phyloP scores from a whole-genome alignment of 768 basidiomycete genomes.

The Suillus weaverae region DNA sequence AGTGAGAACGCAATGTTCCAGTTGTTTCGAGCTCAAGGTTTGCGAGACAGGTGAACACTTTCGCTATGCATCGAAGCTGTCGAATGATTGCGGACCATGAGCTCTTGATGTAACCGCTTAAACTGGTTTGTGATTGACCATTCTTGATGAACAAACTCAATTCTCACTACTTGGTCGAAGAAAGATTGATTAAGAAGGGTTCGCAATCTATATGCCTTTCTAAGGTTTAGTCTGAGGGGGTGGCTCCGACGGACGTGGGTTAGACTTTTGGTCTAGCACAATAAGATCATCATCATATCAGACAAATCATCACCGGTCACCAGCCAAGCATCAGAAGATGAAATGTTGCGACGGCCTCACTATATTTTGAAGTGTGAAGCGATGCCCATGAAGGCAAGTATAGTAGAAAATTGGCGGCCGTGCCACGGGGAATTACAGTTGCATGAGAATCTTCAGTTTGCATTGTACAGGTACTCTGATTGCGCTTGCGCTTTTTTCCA shows the following conservation, averaged over 20 bases:
- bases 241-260: neutral
- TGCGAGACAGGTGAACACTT: neutral
- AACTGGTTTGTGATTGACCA: constrained; percentile 2
- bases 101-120: neutral
- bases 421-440: neutral
- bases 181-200: neutral
- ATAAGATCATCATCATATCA: neutral
- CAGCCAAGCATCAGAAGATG: neutral
- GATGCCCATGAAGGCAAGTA: neutral
- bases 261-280: constrained; percentile 1
- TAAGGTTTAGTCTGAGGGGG: neutral
- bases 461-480: constrained; percentile 1
- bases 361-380: neutral
- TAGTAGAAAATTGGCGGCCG: neutral
- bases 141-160: neutral
- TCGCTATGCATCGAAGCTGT: neutral
- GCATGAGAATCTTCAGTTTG: constrained; percentile 2
- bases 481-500: constrained; percentile 1
- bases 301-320: neutral
- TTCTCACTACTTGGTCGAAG: neutral
- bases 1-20: neutral
- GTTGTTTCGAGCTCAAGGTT: constrained; percentile 1
- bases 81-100: neutral
- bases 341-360: neutral
- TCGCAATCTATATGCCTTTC: constrained; percentile 2